Base-by-base conservation (phyloP, 1,139 yeast species). In the Diutina neorugosa region DNA sequence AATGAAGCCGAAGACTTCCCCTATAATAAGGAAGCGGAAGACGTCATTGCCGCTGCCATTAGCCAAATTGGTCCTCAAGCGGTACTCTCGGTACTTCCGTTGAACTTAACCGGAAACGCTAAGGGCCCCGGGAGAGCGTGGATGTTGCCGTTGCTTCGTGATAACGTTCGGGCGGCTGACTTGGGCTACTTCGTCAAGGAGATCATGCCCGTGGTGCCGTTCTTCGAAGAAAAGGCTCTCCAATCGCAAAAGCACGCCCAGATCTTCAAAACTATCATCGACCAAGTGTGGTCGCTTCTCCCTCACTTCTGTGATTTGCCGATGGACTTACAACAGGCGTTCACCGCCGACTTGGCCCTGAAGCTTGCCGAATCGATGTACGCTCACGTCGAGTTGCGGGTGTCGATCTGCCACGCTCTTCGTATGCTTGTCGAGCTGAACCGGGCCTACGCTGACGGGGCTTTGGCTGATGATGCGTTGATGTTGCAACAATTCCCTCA, bases 291-390 rank as follows among this genome's bases (percentile, higher is more conserved):
- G 97, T 82, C 96, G 1, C 74, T 91, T 57, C 72, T 93, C 56
- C 97, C 98, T 16, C 86, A 83, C 59, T 93, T 90, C 67, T 86
- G 95, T 64, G 94, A 87, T 64, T 76, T 91, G 61, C 96, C 98
- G 42, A 74, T 71, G 44, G 98, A 94, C 67, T 71, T 90, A 58
- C 67, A 65, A 31, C 63, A 63, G 5, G 73, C 87, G 0, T 89
- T 91, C 63, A 80, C 81, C 55, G 88, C 84, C 63, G 76, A 76
- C 19, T 88, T 90, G 69, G 96, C 97, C 6, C 80, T 91, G 53
- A 69, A 76, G 51, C 71, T 94, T 54, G 78, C 96, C n/a, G 82
- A 84, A 53, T 67, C 83, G 55, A 70, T 94, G 63, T 93, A 91
- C 66, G 76, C 86, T 54, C 78, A 83, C 20, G 87, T 86, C 23